Percentiles rank a stretch among this genome's conserved stretches.
Conservation (phyloP, 805 yeast species). For the Schizosaccharomyces octosporus region DNA sequence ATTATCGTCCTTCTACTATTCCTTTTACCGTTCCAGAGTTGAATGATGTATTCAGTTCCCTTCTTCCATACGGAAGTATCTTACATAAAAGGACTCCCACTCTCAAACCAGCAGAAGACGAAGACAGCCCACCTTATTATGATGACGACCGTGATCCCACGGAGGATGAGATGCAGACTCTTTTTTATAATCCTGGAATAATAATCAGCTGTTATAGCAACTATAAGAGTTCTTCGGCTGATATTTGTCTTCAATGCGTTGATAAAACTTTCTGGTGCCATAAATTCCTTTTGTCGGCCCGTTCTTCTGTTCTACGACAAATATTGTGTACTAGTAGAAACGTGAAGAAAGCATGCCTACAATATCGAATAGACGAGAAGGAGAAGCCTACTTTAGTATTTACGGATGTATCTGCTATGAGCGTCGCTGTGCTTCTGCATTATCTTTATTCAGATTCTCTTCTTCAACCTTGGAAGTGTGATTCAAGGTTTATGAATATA, state of each 20-base stretch:
- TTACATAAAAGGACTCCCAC: background rate
- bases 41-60: background rate
- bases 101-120: background rate
- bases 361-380: no score
- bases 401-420: background rate
- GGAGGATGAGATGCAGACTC: background rate
- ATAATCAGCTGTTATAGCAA: background rate
- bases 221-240: background rate
- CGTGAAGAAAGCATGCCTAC: no score
- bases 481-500: background rate
- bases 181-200: background rate
- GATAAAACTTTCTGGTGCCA: background rate
- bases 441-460: background rate
- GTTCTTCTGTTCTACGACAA: background rate
- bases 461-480: background rate
- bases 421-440: background rate
- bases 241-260: background rate
- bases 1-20: slow-evolving; percentile 22
- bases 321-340: background rate
- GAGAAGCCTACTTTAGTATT: no score
- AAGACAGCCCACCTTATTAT: background rate
- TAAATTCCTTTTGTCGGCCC: background rate
- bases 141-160: background rate
- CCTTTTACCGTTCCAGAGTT: background rate
- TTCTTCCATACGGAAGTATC: background rate